phyloP scores from a whole-genome alignment of 83 land plant species.

The Thuja plicata region DNA sequence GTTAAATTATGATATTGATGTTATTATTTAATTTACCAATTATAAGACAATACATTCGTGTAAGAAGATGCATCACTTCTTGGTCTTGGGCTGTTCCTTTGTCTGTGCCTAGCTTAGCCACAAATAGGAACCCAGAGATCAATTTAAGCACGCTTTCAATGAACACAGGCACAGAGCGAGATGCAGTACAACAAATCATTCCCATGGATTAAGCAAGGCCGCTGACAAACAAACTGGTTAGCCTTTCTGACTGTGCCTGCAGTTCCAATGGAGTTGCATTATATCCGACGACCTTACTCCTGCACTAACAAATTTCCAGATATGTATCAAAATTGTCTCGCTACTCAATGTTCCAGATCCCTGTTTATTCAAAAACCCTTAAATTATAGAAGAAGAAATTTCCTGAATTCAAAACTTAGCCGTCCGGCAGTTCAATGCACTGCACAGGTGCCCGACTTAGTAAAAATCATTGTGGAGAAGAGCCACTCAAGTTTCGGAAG shows the following conservation, averaged over 20 bases:
- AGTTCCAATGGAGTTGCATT: background rate
- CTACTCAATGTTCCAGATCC: background rate
- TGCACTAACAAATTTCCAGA: background rate
- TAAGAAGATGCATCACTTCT: too few relatives aligned
- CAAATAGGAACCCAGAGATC: too few relatives aligned
- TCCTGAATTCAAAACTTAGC: background rate
- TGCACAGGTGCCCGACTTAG: background rate
- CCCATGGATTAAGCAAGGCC: too few relatives aligned
- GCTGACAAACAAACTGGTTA: background rate
- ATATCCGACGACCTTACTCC: background rate
- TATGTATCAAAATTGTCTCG: background rate
- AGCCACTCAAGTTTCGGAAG: background rate
- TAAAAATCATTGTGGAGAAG: background rate
- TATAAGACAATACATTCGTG: too few relatives aligned
- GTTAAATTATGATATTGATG: too few relatives aligned
- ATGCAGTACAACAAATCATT: too few relatives aligned
- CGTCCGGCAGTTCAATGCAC: background rate
- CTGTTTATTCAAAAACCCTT: background rate
- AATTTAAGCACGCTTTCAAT: too few relatives aligned
- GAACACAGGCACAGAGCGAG: too few relatives aligned
- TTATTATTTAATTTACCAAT: too few relatives aligned
- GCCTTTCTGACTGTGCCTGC: background rate
- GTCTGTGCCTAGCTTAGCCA: too few relatives aligned
- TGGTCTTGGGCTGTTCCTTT: too few relatives aligned
- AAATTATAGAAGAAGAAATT: background rate